Base-by-base conservation (phyloP, 2,329 filamentous ascomycete genomes). In the Fusarium sulawesiense region DNA sequence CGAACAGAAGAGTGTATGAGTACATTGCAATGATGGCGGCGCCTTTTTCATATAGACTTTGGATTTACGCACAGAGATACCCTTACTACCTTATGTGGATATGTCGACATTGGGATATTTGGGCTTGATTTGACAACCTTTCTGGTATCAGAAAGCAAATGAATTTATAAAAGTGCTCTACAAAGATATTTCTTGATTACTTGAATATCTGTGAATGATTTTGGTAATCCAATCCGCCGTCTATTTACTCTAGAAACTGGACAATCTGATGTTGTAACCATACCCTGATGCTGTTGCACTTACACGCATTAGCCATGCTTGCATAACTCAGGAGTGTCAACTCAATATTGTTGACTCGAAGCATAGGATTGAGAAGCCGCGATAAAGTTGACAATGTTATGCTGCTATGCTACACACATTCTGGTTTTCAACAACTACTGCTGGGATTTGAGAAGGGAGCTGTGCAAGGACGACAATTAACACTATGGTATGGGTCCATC, bases 61-160 rank as follows among this genome's bases (percentile, higher is more conserved):
- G 55, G 48, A 56, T 34, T 64, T 65, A 65, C 45, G 34, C 56
- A 68, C 48, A 60, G 50, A 71, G 60, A 73, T 71, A 73, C 70
- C 70, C 64, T 29, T 57, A 44, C 54, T 69, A 64, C 59, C 60
- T 64, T 49, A 45, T 61, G 62, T 66, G 55, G 62, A 66, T 30
- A 70, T 60, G 58, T 54, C 51, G 25, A 64, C 65, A 62, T 55
- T 18, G 42, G 59, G 66, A 58, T 60, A 70, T 32, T 50, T 63
- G 56, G 60, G 41, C 45, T 30, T 56, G 57, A 56, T 49, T 34
- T 23, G 45, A 32, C 57, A 57, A 60, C 23, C 45, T 41, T 56
- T 20, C n/a, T 51, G 40, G 45, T 48, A 56, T 55, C 45, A 40
- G 49, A 47, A 46, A 56, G 37, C 44, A 48, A 58, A 58, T 53